Evolutionary conservation across 2,329 filamentous ascomycete genomes (phyloP), one percentile per base, ranked within the genome.

Genomic region (Lomentospora prolificans): DNA sequence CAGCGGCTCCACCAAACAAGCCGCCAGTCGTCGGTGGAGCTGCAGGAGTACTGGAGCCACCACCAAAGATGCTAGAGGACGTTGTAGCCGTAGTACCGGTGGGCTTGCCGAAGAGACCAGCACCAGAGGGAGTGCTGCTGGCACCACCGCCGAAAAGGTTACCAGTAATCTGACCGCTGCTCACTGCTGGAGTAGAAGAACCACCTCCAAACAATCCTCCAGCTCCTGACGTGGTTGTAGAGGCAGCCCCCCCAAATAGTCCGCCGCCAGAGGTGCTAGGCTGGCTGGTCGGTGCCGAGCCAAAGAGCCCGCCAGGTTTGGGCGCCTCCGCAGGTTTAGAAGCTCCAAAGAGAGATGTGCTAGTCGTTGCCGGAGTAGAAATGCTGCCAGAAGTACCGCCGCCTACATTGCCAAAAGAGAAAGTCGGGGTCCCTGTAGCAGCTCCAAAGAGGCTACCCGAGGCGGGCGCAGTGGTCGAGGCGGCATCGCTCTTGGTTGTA

Each of bases 291-390:
- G 59, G 59, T n/a, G 61, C 54, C 50, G 59, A 61, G 24, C 63
- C 62, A 55, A 68, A 68, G 9, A 68, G 55, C 46, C 60, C 59
- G 24, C 61, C 60, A 12, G 62, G 50, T 19, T 58, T 58, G 19
- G 53, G 51, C 19, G 61, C 46, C 27, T 59, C 56, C 19, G 25
- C 53, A 10, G 36, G 12, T 30, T 48, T 44, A 30, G 55, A 31
- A 56, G 36, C 55, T 12, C 62, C 60, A 52, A 64, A 64, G 4
- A 63, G 50, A 25, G 61, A 52, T 63, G 63, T 12, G 61, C 56
- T 30, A 10, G 64, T 61, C n/a, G 75, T 73, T 33, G 79, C 79
- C 22, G 78, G 78, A 14, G 79, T 78, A 33, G 79, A 81, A 2
- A 78, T 81, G 17, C 78, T 81, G 55, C 71, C 69, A 44, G 63